Conservation (phyloP, 495 filamentous ascomycete genomes). For the Neurospora pannonica region DNA sequence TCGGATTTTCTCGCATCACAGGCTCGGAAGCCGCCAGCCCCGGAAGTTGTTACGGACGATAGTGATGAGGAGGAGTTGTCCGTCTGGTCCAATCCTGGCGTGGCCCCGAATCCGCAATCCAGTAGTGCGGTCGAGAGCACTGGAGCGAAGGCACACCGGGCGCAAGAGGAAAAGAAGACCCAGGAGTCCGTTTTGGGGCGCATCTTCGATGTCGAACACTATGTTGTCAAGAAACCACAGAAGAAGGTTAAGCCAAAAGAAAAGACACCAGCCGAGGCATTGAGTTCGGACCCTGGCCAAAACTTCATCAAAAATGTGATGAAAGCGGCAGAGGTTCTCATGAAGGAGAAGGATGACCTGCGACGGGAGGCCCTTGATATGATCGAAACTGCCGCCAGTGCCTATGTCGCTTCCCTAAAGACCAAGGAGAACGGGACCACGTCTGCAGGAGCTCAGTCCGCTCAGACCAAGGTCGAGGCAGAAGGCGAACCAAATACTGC, state of each 20-base stretch:
- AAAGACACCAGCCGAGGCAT: constrained; percentile 18
- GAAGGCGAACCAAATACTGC: neutral
- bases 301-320: constrained; percentile 37
- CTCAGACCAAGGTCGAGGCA: constrained; percentile 6
- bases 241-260: constrained; percentile 20
- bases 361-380: constrained; percentile 31
- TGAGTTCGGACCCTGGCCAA: constrained; percentile 13
- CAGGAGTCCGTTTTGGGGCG: constrained; percentile 46
- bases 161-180: constrained; percentile 38
- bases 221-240: constrained; percentile 15
- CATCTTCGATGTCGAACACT: constrained; percentile 42
- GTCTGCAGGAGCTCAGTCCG: neutral
- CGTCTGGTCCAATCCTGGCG: neutral
- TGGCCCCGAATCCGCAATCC: neutral
- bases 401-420: constrained; percentile 31
- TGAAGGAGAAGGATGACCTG: constrained; percentile 21
- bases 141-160: constrained; percentile 30
- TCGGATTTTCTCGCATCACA: constrained; percentile 40
- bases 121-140: constrained; percentile 12
- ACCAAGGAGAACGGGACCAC: constrained; percentile 1
- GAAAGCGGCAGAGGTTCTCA: constrained; percentile 24
- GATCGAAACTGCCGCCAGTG: constrained; percentile 34
- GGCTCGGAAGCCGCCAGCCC: constrained; percentile 38
- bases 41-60: constrained; percentile 40
- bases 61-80: neutral